These are phyloP conservation scores for Patellifolia procumbens DNA, from an alignment of 179 eudicot genomes.

Conservation along the genomic window DNA sequence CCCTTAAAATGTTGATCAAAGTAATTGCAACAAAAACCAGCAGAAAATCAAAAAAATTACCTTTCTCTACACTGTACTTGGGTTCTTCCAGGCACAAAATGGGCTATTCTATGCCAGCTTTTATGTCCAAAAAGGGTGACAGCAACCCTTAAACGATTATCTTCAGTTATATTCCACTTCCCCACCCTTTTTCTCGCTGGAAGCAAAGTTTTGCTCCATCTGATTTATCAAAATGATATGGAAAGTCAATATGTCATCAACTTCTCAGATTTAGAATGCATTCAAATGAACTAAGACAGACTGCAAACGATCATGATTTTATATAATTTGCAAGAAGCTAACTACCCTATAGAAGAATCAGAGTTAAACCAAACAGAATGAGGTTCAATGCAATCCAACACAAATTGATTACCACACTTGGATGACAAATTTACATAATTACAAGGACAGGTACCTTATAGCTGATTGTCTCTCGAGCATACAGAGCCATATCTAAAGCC, in stretches of 20 bases:
- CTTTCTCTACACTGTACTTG: conserved; percentile 93
- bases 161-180: conserved; percentile 69
- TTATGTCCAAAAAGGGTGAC: conserved; percentile 70
- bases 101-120: conserved; percentile 74
- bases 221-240: conserved; percentile 25
- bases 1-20: conserved; percentile 5
- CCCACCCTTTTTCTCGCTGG: conserved; percentile 80
- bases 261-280: no score
- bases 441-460: not conserved
- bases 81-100: conserved; percentile 81
- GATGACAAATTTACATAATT: not conserved
- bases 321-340: conserved; percentile 2
- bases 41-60: conserved; percentile 32
- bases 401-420: not conserved
- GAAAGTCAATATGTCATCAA: conserved; percentile 1
- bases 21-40: not conserved
- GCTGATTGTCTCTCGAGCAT: conserved; percentile 1
- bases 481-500: not conserved
- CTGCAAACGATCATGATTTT: conserved; percentile 1
- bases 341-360: conserved; percentile 2
- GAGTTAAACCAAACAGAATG: not conserved
- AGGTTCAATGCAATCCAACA: not conserved
- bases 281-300: no score
- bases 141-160: conserved; percentile 74
- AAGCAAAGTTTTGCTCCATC: conserved; percentile 82